phyloP scores from a whole-genome alignment of 1,284 basidiomycete species.

The Pulchroboletus neoregius region DNA sequence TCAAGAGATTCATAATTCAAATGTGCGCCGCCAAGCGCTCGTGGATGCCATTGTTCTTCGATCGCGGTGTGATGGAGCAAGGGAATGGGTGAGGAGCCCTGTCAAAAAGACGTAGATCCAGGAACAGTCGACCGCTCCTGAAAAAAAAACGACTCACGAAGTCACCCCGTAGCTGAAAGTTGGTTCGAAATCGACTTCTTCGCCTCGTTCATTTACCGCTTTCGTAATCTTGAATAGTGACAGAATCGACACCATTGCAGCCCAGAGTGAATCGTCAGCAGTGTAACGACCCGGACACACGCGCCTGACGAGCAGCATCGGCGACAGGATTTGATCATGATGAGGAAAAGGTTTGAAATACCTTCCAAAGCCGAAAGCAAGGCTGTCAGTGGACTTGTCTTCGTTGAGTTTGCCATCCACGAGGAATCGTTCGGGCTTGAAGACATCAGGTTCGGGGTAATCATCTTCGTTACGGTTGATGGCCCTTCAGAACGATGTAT shows the following conservation, averaged over 20 bases:
- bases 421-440: conserved; percentile 43
- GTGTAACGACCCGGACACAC: conserved; percentile 29
- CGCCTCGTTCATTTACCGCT: conserved; percentile 13
- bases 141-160: conserved; percentile 11
- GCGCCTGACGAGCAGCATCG: conserved; percentile 7
- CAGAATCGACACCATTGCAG: conserved; percentile 22
- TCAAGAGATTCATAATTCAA: not conserved
- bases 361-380: conserved; percentile 45
- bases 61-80: conserved; percentile 16
- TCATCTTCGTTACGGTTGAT: conserved; percentile 39
- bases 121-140: not conserved
- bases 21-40: not conserved
- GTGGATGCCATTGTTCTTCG: conserved; percentile 1
- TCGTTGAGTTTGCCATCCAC: conserved; percentile 23
- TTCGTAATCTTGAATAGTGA: conserved; percentile 21
- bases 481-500: conserved; percentile 39
- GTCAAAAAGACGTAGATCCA: not conserved
- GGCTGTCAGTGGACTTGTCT: conserved; percentile 32
- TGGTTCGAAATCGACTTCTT: conserved; percentile 18
- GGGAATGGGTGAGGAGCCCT: conserved; percentile 24
- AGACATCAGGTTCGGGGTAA: conserved; percentile 40
- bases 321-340: no score
- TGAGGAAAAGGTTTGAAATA: conserved; percentile 4
- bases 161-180: conserved; percentile 18
- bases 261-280: conserved; percentile 28